Conservation (phyloP, 805 yeast genomes). For the Metschnikowia borealis region DNA sequence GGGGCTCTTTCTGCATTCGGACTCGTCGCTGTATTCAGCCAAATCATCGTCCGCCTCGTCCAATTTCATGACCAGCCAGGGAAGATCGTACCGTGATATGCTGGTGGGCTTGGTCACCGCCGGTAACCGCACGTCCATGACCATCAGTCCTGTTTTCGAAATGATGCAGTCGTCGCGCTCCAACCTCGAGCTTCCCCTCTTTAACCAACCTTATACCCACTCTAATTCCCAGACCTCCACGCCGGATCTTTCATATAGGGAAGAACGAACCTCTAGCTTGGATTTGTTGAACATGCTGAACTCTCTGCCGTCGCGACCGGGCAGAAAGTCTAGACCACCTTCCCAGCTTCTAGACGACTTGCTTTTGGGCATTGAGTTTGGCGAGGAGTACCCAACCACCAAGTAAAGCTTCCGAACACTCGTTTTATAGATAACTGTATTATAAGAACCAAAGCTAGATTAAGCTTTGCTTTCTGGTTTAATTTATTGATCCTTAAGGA, state of each 20-base stretch:
- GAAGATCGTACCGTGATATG: conserved; percentile 25
- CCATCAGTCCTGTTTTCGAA: conserved; percentile 49
- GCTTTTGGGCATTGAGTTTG: conserved; percentile 25
- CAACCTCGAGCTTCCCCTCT: conserved; percentile 13
- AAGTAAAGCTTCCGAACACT: not conserved
- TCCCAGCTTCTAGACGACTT: conserved; percentile 46
- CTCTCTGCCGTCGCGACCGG: not conserved
- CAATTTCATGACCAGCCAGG: conserved; percentile 2
- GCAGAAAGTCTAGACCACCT: conserved; percentile 40
- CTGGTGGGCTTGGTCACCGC: conserved; percentile 17
- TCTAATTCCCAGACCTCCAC: not conserved
- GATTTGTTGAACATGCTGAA: conserved; percentile 3
- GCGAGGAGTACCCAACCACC: conserved; percentile 5
- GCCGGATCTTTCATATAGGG: not conserved
- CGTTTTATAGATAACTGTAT: not conserved
- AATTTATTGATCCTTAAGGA: no score
- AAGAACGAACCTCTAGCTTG: conserved; percentile 1
- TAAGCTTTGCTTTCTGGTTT: no score
- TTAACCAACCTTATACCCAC: conserved; percentile 5
- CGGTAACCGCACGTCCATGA: conserved; percentile 40
- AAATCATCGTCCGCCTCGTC: not conserved
- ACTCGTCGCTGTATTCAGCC: conserved; percentile 21
- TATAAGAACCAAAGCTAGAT: not conserved
- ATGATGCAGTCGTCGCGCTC: conserved; percentile 21
- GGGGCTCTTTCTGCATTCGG: conserved; percentile 5